A percentile compares a stretch with the other conserved stretches of the same genome.
Evolutionary conservation across 257 asterid genomes (phyloP).

Genomic region (Catharanthus roseus): DNA sequence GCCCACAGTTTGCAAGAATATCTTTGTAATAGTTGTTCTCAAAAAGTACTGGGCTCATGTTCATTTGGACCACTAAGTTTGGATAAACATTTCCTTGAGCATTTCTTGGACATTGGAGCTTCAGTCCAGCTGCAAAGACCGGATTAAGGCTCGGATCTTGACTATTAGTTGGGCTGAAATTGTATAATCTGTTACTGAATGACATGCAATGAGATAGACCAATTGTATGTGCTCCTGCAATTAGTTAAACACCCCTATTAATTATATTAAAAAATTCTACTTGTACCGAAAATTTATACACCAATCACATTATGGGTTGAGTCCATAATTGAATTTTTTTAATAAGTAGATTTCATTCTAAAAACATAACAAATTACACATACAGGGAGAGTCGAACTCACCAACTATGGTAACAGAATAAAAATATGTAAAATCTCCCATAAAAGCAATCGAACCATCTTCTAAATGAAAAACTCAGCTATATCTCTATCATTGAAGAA

Average conservation of each 20-base stretch:
- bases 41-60: conserved; percentile 26
- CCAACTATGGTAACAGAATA: too few species aligned
- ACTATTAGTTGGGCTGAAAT: conserved; percentile 31
- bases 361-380: too few species aligned
- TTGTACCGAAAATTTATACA: too few species aligned
- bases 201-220: conserved; percentile 66
- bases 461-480: too few species aligned
- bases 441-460: too few species aligned
- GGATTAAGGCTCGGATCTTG: conserved; percentile 63
- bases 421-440: too few species aligned
- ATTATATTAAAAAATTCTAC: too few species aligned
- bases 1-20: conserved; percentile 21
- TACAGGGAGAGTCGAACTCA: too few species aligned
- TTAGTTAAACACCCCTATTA: background rate
- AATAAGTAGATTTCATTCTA: too few species aligned
- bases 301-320: too few species aligned
- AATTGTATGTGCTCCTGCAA: conserved; percentile 64
- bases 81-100: conserved; percentile 15
- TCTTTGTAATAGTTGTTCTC: conserved; percentile 28
- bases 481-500: too few species aligned
- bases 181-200: conserved; percentile 49
- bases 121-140: conserved; percentile 38
- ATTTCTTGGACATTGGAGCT: conserved; percentile 37
- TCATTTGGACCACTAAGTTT: conserved; percentile 50
- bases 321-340: too few species aligned